Evolutionary conservation across 768 basidiomycete genomes (phyloP).

Genomic region (Jaapia argillacea): DNA sequence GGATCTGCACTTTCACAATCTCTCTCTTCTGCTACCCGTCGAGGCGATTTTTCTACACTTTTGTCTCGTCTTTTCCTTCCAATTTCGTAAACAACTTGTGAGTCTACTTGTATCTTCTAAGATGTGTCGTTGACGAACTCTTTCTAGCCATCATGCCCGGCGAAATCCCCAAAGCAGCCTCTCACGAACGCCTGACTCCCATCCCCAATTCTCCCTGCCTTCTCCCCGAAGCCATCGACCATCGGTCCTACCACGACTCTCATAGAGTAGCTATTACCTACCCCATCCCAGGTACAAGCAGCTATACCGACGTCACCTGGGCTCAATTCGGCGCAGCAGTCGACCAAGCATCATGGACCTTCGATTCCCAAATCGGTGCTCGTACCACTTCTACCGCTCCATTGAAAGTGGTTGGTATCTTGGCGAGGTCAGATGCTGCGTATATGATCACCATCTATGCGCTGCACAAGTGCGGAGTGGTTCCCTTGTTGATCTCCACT

Average conservation of each 20-base stretch:
- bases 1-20: neutral
- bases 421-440: constrained; percentile 3
- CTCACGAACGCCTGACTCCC: neutral
- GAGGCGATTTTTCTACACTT: neutral
- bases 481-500: constrained; percentile 4
- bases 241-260: constrained; percentile 5
- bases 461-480: constrained; percentile 3
- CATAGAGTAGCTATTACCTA: constrained; percentile 4
- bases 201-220: constrained; percentile 2
- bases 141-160: neutral
- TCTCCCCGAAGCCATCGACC: constrained; percentile 4
- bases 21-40: neutral
- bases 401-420: constrained; percentile 3
- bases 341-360: constrained; percentile 2
- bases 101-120: no score
- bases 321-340: constrained; percentile 4
- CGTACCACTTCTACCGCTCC: constrained; percentile 2
- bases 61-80: neutral
- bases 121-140: no score
- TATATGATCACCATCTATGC: constrained; percentile 7
- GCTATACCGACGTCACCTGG: constrained; percentile 4
- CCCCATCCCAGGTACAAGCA: constrained; percentile 3
- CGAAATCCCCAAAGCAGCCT: neutral
- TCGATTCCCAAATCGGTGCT: constrained; percentile 2
- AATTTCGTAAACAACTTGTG: neutral